Base-by-base conservation (phyloP, 257 asterid genomes). In the Haberlea rhodopensis region DNA sequence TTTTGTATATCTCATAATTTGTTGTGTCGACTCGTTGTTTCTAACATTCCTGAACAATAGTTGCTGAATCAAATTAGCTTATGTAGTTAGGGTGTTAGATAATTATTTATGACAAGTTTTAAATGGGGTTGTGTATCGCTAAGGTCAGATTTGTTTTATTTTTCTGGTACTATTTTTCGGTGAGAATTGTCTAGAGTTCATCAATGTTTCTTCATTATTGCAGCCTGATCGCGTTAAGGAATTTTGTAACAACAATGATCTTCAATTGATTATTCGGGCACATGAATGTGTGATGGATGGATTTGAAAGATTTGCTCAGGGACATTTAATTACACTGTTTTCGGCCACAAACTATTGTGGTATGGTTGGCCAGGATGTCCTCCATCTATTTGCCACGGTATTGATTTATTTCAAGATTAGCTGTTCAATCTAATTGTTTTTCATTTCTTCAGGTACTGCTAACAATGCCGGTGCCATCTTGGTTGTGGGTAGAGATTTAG, bases 181-280 rank as follows among this genome's bases (percentile, higher is more conserved):
- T 43, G 6, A 43, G 19, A 43, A 4, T 13, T 43, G 15, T 43
- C 51, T 43, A 1, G 6, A 25, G 52, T 60, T 65, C 7, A 51
- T 62, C 54, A 11, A 48, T 45, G 40, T 16, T 60, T 66, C 9
- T 69, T 21, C 46, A 55, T 70, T 60, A 20, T 28, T 80, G 75
- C 94, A 92, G 99, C 99, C 99, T 73, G 99, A 92, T 68, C 97
- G 97, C 55, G 99, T 92, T 24, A 89, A 89, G 98, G 98, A 91
- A 63, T 91, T 91, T 63, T 91, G 98, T 75, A 89, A 89, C 82
- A 91, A 91, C 81, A 91, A 91, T 58, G 98, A 89, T 81, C 89
- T 91, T 63, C 97, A 91, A 69, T 76, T 92, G 81, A 92, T 92
- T 58, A 87, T 92, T 64, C 90, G 99, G 57, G 99, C 99, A 13